A percentile compares a stretch with the other conserved stretches of the same genome.
These are phyloP conservation scores for Paramecium biaurelia DNA, from an alignment of 73 alveolate genomes.

Conservation along the genomic window DNA sequence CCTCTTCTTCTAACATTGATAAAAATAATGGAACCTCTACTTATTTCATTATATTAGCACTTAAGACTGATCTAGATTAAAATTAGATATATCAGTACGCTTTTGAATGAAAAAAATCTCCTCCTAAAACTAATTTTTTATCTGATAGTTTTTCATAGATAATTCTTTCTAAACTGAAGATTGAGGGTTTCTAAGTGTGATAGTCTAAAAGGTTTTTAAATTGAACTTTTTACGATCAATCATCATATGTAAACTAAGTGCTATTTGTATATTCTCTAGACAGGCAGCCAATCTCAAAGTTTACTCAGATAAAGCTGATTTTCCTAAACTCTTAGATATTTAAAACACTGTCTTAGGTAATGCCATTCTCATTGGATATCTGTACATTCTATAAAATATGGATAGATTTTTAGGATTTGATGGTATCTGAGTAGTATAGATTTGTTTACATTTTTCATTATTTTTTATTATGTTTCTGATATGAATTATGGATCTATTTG, in stretches of 20 bases:
- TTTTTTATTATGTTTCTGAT: background rate
- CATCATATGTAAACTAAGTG: background rate
- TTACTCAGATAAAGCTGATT: slow-evolving; percentile 23
- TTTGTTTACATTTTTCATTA: slow-evolving; percentile 16
- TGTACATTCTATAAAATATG: background rate
- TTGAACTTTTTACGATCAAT: background rate
- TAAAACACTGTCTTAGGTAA: background rate
- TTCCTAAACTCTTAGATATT: background rate
- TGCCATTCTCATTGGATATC: background rate
- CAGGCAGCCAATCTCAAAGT: background rate
- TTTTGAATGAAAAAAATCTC: slow-evolving; percentile 45
- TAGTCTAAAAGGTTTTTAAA: background rate
- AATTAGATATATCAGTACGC: background rate
- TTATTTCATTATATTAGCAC: background rate
- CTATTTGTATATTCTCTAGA: background rate
- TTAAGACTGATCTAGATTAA: background rate
- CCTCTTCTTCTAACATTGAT: slow-evolving; percentile 52
- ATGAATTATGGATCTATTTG: background rate
- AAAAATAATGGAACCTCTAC: slow-evolving; percentile 27
- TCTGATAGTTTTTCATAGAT: slow-evolving; percentile 30
- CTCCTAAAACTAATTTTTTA: slow-evolving; percentile 45
- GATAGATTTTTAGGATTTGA: background rate
- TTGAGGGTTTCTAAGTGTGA: background rate
- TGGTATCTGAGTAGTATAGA: background rate
- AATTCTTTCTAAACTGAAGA: background rate